A percentile compares a stretch with the other conserved stretches of the same genome.
phyloP scores from a whole-genome alignment of 1,139 yeast genomes.

The Nakaseomyces kungkrabaensis region DNA sequence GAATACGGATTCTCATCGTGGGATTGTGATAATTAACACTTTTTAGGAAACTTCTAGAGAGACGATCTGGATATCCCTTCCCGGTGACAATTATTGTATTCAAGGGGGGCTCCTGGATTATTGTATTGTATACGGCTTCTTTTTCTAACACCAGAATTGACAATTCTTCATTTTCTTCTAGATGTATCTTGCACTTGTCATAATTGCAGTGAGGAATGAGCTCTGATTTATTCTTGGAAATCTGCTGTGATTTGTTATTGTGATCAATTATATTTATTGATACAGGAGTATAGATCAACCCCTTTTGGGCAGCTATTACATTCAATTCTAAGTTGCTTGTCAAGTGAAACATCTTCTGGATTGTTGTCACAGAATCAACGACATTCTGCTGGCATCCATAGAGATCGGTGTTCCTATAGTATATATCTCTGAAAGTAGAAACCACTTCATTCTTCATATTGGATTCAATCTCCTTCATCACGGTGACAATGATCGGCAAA shows the following conservation, averaged over 20 bases:
- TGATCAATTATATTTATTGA: constrained; percentile 5
- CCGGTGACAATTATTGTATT: constrained; percentile 27
- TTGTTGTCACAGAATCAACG: constrained; percentile 15
- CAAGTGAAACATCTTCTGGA: constrained; percentile 16
- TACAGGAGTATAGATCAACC: constrained; percentile 22
- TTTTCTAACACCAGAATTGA: constrained; percentile 24
- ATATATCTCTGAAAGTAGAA: constrained; percentile 28
- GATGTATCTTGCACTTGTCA: constrained; percentile 4
- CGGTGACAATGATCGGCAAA: not conserved
- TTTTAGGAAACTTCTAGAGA: constrained; percentile 23
- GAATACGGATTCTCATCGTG: constrained; percentile 9
- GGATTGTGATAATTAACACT: constrained; percentile 8
- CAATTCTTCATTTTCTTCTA: constrained; percentile 4
- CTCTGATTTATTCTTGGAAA: constrained; percentile 7
- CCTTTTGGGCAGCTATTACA: constrained; percentile 31
- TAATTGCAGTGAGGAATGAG: constrained; percentile 13
- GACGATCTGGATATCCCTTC: constrained; percentile 31
- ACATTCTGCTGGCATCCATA: constrained; percentile 21
- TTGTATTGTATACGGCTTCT: constrained; percentile 26
- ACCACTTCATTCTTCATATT: not conserved
- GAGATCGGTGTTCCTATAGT: constrained; percentile 28
- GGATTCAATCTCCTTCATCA: not conserved
- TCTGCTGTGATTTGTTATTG: constrained; percentile 3
- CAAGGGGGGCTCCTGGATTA: constrained; percentile 8
- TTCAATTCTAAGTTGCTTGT: constrained; percentile 14